A percentile compares a stretch with the other conserved stretches of the same genome.
These are phyloP conservation scores for Globisporangium solare DNA, from an alignment of 352 stramenopile genomes.

Conservation along the genomic window DNA sequence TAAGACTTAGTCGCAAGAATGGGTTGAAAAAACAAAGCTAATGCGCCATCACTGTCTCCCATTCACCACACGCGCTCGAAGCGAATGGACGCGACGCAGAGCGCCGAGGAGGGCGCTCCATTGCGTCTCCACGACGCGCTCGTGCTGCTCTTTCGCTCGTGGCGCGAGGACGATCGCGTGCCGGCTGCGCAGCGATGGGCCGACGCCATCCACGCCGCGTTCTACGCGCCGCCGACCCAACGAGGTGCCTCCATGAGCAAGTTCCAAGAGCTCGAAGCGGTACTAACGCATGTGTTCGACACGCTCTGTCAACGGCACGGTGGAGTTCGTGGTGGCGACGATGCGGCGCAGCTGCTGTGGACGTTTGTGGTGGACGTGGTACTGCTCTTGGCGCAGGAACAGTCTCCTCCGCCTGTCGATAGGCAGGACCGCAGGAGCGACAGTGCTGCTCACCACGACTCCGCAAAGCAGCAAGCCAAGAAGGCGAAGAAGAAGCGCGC, in stretches of 20 bases:
- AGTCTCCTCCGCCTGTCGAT: neutral
- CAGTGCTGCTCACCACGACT: neutral
- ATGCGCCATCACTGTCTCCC: too few species aligned
- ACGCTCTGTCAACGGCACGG: slow-evolving; percentile 6
- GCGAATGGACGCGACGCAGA: too few species aligned
- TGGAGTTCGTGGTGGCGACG: too few species aligned
- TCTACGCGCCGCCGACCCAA: slow-evolving; percentile 18
- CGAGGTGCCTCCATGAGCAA: slow-evolving; percentile 26
- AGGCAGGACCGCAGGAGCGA: too few species aligned
- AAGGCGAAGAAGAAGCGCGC: slow-evolving; percentile 25
- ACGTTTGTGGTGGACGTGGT: slow-evolving; percentile 32
- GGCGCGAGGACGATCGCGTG: too few species aligned
- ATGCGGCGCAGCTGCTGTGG: slow-evolving; percentile 19
- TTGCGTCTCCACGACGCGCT: too few species aligned
- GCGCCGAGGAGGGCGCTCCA: too few species aligned
- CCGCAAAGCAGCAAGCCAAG: slow-evolving; percentile 10
- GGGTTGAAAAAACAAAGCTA: too few species aligned
- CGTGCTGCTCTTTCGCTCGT: too few species aligned
- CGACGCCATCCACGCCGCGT: slow-evolving; percentile 22
- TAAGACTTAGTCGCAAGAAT: too few species aligned
- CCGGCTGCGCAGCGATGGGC: slow-evolving; percentile 16
- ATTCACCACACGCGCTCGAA: too few species aligned
- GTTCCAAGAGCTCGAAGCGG: slow-evolving; percentile 51
- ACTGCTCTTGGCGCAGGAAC: slow-evolving; percentile 29
- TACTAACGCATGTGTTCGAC: slow-evolving; percentile 25